These are phyloP conservation scores for Mortierella sp. DNA, from an alignment of 371 early-diverging fungal genomes.

Conservation along the genomic window DNA sequence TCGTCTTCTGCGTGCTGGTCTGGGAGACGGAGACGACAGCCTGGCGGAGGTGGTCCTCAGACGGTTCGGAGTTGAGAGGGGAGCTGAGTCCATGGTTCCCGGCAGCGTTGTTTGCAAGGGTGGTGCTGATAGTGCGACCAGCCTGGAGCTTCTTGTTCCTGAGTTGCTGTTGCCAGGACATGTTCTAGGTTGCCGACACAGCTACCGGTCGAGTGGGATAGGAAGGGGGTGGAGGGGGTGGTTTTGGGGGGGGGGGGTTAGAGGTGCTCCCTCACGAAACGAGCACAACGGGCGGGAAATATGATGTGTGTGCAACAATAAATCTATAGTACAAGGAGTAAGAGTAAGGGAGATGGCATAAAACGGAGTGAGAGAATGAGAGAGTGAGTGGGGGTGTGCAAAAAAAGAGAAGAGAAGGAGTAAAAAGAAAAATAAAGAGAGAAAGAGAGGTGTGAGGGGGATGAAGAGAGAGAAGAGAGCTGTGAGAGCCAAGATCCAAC, in stretches of 20 bases:
- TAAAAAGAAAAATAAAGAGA: neutral
- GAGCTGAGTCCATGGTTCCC: neutral
- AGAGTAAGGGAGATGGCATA: neutral
- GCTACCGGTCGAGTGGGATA: neutral
- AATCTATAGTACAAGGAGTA: neutral
- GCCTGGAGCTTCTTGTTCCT: constrained; percentile 42
- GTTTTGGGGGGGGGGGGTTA: neutral
- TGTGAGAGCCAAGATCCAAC: too few relatives aligned
- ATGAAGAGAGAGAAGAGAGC: too few relatives aligned
- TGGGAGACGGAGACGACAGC: constrained; percentile 36
- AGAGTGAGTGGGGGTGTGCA: neutral
- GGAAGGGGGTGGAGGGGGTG: neutral
- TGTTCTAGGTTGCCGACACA: constrained; percentile 8
- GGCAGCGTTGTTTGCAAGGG: neutral
- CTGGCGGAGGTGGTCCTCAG: constrained; percentile 45
- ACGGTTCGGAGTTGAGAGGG: neutral
- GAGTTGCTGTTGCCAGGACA: constrained; percentile 49
- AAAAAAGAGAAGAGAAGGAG: neutral
- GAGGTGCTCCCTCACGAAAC: neutral
- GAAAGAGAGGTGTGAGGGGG: too few relatives aligned
- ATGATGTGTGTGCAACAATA: neutral
- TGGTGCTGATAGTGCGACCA: constrained; percentile 14
- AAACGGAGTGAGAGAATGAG: constrained; percentile 5
- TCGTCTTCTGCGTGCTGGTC: constrained; percentile 74
- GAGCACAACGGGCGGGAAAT: neutral